A percentile compares a stretch with the other conserved stretches of the same genome.
Conservation (phyloP, 208 protist species). For the Kentomonas sorsogonicus region DNA sequence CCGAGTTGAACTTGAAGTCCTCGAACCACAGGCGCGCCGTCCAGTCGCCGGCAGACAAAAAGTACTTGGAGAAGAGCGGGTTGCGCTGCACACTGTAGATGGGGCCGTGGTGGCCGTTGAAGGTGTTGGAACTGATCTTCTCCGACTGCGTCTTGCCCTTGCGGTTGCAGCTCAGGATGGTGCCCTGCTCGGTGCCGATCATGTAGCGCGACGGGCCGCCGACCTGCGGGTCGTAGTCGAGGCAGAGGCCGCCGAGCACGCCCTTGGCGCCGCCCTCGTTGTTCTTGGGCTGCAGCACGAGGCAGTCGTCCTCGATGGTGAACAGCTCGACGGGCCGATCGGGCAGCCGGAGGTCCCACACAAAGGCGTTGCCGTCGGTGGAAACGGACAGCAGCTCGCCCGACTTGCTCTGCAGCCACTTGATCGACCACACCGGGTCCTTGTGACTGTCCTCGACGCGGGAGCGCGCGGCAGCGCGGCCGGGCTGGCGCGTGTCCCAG, state of each 20-base stretch:
- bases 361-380: constrained; percentile 93
- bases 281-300: constrained; percentile 86
- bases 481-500: constrained; percentile 94
- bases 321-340: constrained; percentile 88
- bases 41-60: constrained; percentile 96
- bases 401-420: constrained; percentile 96
- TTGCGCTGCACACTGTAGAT: constrained; percentile 94
- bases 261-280: constrained; percentile 86
- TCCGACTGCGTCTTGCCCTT: constrained; percentile 93
- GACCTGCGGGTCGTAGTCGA: constrained; percentile 94
- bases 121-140: constrained; percentile 91
- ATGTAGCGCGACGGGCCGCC: constrained; percentile 95
- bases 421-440: constrained; percentile 95
- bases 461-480: constrained; percentile 69
- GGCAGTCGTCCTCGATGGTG: constrained; percentile 68
- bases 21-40: constrained; percentile 94
- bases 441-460: constrained; percentile 95
- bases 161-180: constrained; percentile 91
- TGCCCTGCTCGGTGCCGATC: constrained; percentile 95
- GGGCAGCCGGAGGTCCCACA: constrained; percentile 94
- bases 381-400: constrained; percentile 93
- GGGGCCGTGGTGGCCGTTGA: constrained; percentile 94
- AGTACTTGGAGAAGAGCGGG: constrained; percentile 94
- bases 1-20: constrained; percentile 92
- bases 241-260: constrained; percentile 88